phyloP scores from a whole-genome alignment of 2,329 filamentous ascomycete genomes.

The Chaetomiaceae sp. region DNA sequence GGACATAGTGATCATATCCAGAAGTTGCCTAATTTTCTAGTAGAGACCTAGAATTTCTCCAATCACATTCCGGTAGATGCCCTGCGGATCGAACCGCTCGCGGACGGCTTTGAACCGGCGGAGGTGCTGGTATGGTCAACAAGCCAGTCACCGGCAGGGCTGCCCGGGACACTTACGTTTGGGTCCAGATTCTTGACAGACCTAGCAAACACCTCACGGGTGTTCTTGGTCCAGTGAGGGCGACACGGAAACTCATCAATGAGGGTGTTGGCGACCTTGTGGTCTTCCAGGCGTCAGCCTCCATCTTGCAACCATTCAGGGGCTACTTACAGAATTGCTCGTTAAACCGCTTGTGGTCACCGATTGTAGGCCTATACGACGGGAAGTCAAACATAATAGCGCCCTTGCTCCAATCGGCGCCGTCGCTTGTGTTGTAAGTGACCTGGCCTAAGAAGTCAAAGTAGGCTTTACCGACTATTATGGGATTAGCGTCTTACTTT shows the following conservation, averaged over 20 bases:
- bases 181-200: slow-evolving; percentile 46
- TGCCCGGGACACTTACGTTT: slow-evolving; percentile 29
- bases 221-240: slow-evolving; percentile 53
- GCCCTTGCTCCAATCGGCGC: slow-evolving; percentile 46
- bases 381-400: slow-evolving; percentile 54
- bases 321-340: slow-evolving; percentile 48
- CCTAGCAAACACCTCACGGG: slow-evolving; percentile 42
- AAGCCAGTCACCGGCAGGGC: not conserved
- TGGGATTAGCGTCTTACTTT: not conserved
- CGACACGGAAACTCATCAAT: slow-evolving; percentile 48
- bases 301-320: too few species aligned
- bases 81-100: slow-evolving; percentile 46
- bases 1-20: too few species aligned
- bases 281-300: too few species aligned
- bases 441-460: slow-evolving; percentile 48
- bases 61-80: slow-evolving; percentile 44
- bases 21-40: not conserved
- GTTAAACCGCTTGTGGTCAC: slow-evolving; percentile 45
- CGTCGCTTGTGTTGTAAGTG: slow-evolving; percentile 44
- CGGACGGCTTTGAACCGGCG: slow-evolving; percentile 45
- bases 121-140: slow-evolving; percentile 33
- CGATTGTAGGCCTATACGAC: slow-evolving; percentile 41
- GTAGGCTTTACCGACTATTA: slow-evolving; percentile 40
- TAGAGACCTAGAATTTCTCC: slow-evolving; percentile 48
- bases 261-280: slow-evolving; percentile 42